Evolutionary conservation across 2,329 filamentous ascomycete species (phyloP).

Genomic region (Lomentospora prolificans): DNA sequence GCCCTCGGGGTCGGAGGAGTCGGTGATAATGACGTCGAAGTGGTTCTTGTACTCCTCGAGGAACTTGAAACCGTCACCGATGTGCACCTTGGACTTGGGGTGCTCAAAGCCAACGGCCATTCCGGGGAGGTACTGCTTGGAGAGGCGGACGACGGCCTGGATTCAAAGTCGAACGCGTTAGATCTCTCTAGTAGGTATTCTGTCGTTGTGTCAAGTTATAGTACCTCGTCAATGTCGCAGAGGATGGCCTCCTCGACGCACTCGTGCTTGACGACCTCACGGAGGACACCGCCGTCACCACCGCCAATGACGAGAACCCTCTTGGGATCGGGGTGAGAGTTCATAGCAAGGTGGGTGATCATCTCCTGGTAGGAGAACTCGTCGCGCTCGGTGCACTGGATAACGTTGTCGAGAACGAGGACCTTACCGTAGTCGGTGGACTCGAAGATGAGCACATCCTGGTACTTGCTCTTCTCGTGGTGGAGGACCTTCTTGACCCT

Average conservation of each 20-base stretch:
- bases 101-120: slow-evolving; percentile 93
- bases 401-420: slow-evolving; percentile 95
- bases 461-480: slow-evolving; percentile 99
- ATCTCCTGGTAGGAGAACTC: slow-evolving; percentile 99
- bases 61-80: slow-evolving; percentile 99
- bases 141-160: slow-evolving; percentile 89
- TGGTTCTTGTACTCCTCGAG: slow-evolving; percentile 90
- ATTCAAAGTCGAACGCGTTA: slow-evolving; percentile 1
- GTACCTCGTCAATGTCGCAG: slow-evolving; percentile 96
- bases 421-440: slow-evolving; percentile 95
- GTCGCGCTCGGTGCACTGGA: slow-evolving; percentile 96
- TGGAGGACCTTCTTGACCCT: slow-evolving; percentile 96
- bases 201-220: too few species aligned
- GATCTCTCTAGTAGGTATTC: too few species aligned
- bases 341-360: slow-evolving; percentile 98
- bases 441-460: slow-evolving; percentile 98
- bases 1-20: slow-evolving; percentile 94
- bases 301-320: slow-evolving; percentile 97
- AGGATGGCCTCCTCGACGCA: slow-evolving; percentile 91
- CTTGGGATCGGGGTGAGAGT: slow-evolving; percentile 96
- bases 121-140: slow-evolving; percentile 91
- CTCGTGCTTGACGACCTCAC: slow-evolving; percentile 98
- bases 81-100: slow-evolving; percentile 84
- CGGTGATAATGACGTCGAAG: slow-evolving; percentile 99
- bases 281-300: slow-evolving; percentile 92